Conservation (phyloP, 2,329 filamentous ascomycete genomes). For the Clarireedia monteithiana region DNA sequence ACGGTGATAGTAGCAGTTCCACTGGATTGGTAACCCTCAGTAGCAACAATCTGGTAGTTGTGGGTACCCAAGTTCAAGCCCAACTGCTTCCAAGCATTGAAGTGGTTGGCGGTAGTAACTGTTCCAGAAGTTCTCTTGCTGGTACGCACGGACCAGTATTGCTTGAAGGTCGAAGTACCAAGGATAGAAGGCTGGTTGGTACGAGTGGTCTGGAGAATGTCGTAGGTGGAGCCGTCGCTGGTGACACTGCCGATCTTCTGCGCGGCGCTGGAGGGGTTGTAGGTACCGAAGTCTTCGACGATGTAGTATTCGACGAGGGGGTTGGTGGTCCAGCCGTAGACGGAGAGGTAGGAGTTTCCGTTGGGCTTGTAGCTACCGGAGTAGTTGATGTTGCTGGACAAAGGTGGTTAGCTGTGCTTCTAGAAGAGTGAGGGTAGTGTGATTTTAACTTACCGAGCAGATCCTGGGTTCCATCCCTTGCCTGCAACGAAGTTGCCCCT, state of each 20-base stretch:
- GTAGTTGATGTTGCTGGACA: slow-evolving; percentile 33
- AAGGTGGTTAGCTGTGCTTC: not conserved
- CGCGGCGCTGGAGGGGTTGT: slow-evolving; percentile 41
- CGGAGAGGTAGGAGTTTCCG: slow-evolving; percentile 43
- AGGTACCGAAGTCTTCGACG: slow-evolving; percentile 44
- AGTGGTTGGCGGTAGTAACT: slow-evolving; percentile 42
- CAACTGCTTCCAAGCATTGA: slow-evolving; percentile 42
- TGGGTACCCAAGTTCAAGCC: slow-evolving; percentile 39
- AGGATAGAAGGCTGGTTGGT: slow-evolving; percentile 36
- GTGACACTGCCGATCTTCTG: slow-evolving; percentile 43
- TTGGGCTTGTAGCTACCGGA: slow-evolving; percentile 33
- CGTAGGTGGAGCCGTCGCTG: slow-evolving; percentile 45
- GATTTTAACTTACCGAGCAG: slow-evolving; percentile 14
- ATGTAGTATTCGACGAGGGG: slow-evolving; percentile 39
- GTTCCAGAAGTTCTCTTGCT: slow-evolving; percentile 43
- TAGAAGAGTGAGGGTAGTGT: not conserved
- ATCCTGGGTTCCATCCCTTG: slow-evolving; percentile 41
- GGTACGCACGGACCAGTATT: slow-evolving; percentile 45
- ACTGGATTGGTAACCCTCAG: slow-evolving; percentile 12
- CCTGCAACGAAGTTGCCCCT: slow-evolving; percentile 38
- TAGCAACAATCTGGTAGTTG: slow-evolving; percentile 43
- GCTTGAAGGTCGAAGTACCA: slow-evolving; percentile 43
- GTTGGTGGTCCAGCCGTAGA: slow-evolving; percentile 45
- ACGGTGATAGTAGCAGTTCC: slow-evolving; percentile 12
- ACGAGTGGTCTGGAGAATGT: slow-evolving; percentile 33